Percentiles rank a stretch among this genome's conserved stretches.
These are phyloP conservation scores for Kewa caespitosa DNA, from an alignment of 179 eudicot genomes.

Conservation along the genomic window DNA sequence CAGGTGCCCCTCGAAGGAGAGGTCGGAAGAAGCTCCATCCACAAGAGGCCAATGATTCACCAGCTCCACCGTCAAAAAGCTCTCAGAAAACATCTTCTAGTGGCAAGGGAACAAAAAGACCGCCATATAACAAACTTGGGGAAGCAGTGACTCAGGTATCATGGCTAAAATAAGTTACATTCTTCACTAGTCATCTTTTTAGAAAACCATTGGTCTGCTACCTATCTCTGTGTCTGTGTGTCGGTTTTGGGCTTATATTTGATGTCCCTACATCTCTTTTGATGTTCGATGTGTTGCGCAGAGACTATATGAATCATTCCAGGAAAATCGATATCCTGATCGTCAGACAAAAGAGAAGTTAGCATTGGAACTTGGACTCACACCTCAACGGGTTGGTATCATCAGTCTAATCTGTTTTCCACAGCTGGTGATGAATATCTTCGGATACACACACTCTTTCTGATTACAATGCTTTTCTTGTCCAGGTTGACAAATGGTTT, in stretches of 20 bases:
- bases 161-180: not conserved
- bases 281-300: slow-evolving; percentile 33
- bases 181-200: not conserved
- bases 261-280: too few relatives aligned
- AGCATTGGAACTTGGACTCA: slow-evolving; percentile 70
- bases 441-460: not conserved
- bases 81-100: slow-evolving; percentile 35
- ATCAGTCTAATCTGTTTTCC: not conserved
- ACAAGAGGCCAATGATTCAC: slow-evolving; percentile 34
- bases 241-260: not conserved
- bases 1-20: slow-evolving; percentile 32
- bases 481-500: slow-evolving; percentile 85
- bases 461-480: slow-evolving; percentile 15
- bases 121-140: slow-evolving; percentile 50
- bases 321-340: slow-evolving; percentile 83
- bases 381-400: slow-evolving; percentile 45
- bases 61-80: slow-evolving; percentile 24
- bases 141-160: slow-evolving; percentile 71
- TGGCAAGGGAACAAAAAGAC: slow-evolving; percentile 32
- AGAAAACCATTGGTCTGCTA: too few relatives aligned
- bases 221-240: not conserved
- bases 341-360: slow-evolving; percentile 54
- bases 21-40: slow-evolving; percentile 33
- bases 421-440: not conserved
- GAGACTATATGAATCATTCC: slow-evolving; percentile 69